Evolutionary conservation across 106 monocot genomes (phyloP), one percentile per base, ranked within the genome.

Genomic region (Alisma plantagoaquatica): DNA sequence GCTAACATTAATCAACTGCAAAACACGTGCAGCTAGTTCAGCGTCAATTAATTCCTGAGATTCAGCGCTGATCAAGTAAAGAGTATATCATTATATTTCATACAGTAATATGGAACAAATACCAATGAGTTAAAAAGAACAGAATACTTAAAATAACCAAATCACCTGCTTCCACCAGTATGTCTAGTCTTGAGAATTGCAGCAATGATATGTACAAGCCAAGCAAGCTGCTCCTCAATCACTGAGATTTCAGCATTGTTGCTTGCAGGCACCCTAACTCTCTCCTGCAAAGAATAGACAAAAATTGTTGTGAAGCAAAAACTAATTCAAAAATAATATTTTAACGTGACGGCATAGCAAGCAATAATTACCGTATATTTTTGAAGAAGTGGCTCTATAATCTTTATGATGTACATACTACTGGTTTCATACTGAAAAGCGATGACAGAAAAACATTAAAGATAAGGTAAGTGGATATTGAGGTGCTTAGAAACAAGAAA

Each of bases 121-220:
- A n/a, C n/a, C n/a, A n/a, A n/a, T n/a, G n/a, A n/a, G n/a, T n/a
- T 56, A 71, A 48, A 16, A 15, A 20, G 21, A 52, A 23, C 29
- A 38, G 10, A 33, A 33, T 16, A 51, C 14, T 54, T 32, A 42
- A 46, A 46, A 17, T 3, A 74, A 29, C 18, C 17, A 22, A 54
- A 48, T 51, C 65, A 89, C 84, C 84, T 88, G 33, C 70, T 70
- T 38, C 81, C 75, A 56, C 70, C 66, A 46, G 78, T 73, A 44
- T 88, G 96, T 53, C 78, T 81, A 49, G 81, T 78, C 51, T 89
- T 96, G 21, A 96, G 73, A 70, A 96, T 84, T 32, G 96, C 77
- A 68, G 89, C 88, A 66, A 96, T 89, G 47, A 96, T 96, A 66
- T 96, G 89, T 51, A 96, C 84, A 18, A 96, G 41, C 96, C 96